Percentiles rank a stretch among this genome's conserved stretches.
These are phyloP conservation scores for Stemphylium lycopersici DNA, from an alignment of 2,329 filamentous ascomycete species.

Conservation along the genomic window DNA sequence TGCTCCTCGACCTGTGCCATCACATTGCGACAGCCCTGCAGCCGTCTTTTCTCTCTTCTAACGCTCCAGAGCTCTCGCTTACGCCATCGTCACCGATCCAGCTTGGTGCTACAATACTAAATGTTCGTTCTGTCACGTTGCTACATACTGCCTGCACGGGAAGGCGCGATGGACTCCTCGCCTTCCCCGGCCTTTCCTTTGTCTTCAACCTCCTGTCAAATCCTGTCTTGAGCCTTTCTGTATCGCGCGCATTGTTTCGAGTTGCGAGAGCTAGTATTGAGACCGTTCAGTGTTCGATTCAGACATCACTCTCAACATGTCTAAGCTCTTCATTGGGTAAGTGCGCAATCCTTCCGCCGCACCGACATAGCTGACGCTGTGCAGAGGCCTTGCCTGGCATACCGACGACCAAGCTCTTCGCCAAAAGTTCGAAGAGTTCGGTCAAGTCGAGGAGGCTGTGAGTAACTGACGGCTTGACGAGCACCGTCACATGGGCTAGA, in stretches of 20 bases:
- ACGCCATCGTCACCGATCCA: constrained; percentile 33
- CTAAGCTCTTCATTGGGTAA: constrained; percentile 95
- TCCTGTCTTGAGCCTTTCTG: constrained; percentile 33
- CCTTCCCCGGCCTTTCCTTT: constrained; percentile 27
- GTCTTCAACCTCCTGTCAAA: constrained; percentile 24
- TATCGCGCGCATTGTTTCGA: constrained; percentile 35
- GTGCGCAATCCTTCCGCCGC: constrained; percentile 38
- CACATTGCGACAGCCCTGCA: constrained; percentile 25
- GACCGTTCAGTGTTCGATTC: constrained; percentile 47
- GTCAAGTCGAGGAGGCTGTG: constrained; percentile 92
- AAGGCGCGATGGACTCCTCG: constrained; percentile 40
- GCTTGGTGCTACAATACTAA: constrained; percentile 42
- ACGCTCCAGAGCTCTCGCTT: constrained; percentile 24
- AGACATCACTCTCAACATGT: constrained; percentile 64
- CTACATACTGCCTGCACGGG: constrained; percentile 36
- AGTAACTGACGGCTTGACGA: constrained; percentile 53
- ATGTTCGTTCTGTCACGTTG: constrained; percentile 50
- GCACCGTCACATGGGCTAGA: neutral
- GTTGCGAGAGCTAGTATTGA: constrained; percentile 47
- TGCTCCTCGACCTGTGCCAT: constrained; percentile 21
- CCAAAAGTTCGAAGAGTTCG: constrained; percentile 91
- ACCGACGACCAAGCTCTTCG: constrained; percentile 88
- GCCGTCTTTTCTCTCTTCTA: constrained; percentile 20
- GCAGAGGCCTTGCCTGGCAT: constrained; percentile 96
- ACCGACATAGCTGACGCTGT: constrained; percentile 12